Evolutionary conservation across 2,329 filamentous ascomycete genomes (phyloP).

Genomic region (Claviceps lovelessii): DNA sequence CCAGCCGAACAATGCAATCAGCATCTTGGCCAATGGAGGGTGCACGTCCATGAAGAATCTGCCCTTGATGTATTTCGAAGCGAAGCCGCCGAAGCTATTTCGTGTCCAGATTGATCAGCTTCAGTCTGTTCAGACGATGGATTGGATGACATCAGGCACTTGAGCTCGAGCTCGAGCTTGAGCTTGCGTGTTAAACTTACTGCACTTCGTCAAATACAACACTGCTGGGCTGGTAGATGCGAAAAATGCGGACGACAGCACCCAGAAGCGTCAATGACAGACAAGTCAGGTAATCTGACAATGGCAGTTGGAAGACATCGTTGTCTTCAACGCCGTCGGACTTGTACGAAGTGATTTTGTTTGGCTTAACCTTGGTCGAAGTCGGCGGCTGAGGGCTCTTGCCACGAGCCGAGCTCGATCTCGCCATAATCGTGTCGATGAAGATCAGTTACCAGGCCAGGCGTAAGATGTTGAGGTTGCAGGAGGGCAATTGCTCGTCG

Average conservation of each 20-base stretch:
- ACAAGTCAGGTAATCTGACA: slow-evolving; percentile 70
- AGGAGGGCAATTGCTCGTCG: neutral
- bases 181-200: slow-evolving; percentile 43
- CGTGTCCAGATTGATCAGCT: neutral
- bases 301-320: slow-evolving; percentile 77
- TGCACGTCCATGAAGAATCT: slow-evolving; percentile 99
- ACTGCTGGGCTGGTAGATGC: slow-evolving; percentile 89
- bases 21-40: slow-evolving; percentile 86
- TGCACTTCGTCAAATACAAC: slow-evolving; percentile 99
- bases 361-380: slow-evolving; percentile 23
- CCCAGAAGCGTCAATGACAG: slow-evolving; percentile 59
- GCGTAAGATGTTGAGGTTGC: neutral
- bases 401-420: slow-evolving; percentile 19
- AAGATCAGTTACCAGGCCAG: neutral
- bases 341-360: slow-evolving; percentile 44
- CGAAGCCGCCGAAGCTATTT: slow-evolving; percentile 85
- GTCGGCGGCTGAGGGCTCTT: slow-evolving; percentile 21
- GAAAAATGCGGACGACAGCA: slow-evolving; percentile 71
- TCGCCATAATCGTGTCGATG: slow-evolving; percentile 17
- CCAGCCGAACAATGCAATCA: slow-evolving; percentile 91
- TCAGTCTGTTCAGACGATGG: neutral
- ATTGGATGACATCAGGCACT: neutral
- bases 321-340: slow-evolving; percentile 75
- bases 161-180: too few species aligned
- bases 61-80: slow-evolving; percentile 98